These are phyloP conservation scores for Lepiota brunneoincarnata DNA, from an alignment of 768 basidiomycete genomes.

Conservation along the genomic window DNA sequence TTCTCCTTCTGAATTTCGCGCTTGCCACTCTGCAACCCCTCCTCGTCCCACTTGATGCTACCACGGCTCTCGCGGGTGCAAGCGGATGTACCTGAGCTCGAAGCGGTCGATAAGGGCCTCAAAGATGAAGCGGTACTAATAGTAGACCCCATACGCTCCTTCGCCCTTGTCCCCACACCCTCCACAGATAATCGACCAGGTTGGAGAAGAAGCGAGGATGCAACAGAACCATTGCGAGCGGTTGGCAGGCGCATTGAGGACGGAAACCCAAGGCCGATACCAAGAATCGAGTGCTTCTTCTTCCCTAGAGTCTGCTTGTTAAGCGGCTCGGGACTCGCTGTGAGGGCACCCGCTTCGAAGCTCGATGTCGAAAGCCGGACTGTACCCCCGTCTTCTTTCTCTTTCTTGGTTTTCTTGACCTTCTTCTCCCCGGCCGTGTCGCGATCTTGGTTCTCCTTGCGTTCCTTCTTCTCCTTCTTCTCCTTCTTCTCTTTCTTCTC, in stretches of 20 bases:
- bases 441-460: constrained; percentile 26
- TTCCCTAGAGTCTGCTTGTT: constrained; percentile 36
- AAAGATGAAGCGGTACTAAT: constrained; percentile 38
- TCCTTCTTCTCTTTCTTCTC: constrained; percentile 18
- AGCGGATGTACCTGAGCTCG: constrained; percentile 28
- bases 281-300: constrained; percentile 64
- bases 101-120: constrained; percentile 27
- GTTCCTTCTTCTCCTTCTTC: constrained; percentile 23
- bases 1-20: constrained; percentile 27
- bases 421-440: constrained; percentile 20
- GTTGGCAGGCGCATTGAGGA: constrained; percentile 47
- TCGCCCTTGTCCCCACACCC: constrained; percentile 19
- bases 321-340: constrained; percentile 11
- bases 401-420: constrained; percentile 26
- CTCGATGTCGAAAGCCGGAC: constrained; percentile 55
- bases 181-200: constrained; percentile 36
- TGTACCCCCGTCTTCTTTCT: constrained; percentile 28
- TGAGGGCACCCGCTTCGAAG: constrained; percentile 65
- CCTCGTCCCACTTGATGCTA: constrained; percentile 32
- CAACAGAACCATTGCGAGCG: constrained; percentile 36
- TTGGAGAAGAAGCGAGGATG: constrained; percentile 25
- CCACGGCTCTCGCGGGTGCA: constrained; percentile 20
- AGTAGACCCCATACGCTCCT: constrained; percentile 22
- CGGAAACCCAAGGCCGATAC: constrained; percentile 49
- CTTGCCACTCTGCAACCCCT: constrained; percentile 29